These are phyloP conservation scores for Sphagnum fallax DNA, from an alignment of 228 moss, liverwort and hornwort species.

Conservation along the genomic window DNA sequence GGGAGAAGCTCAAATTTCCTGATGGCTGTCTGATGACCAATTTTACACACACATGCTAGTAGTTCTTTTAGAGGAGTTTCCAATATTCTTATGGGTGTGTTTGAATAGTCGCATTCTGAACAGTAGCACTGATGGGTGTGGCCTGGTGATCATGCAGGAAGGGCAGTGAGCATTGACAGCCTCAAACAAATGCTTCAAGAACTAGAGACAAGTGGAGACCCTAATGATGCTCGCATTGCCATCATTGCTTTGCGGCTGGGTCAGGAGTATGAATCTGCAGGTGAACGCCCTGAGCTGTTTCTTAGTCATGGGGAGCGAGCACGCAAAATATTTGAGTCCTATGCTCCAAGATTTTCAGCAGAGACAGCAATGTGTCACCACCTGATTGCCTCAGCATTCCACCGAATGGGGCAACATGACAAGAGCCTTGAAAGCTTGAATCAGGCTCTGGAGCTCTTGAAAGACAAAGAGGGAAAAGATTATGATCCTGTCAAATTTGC, in stretches of 20 bases:
- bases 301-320: slow-evolving; percentile 73
- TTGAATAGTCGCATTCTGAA: not conserved
- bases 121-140: not conserved
- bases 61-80: not conserved
- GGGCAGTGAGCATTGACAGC: slow-evolving; percentile 39
- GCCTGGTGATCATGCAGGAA: slow-evolving; percentile 19
- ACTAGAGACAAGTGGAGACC: slow-evolving; percentile 31
- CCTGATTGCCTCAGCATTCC: slow-evolving; percentile 64
- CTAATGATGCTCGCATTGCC: slow-evolving; percentile 45
- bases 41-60: not conserved
- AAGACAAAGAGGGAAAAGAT: slow-evolving; percentile 53
- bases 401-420: slow-evolving; percentile 61
- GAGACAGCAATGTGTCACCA: slow-evolving; percentile 84
- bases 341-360: slow-evolving; percentile 37
- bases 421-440: slow-evolving; percentile 45
- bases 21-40: not conserved
- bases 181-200: slow-evolving; percentile 47
- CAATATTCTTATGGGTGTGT: no score
- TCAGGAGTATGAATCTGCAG: slow-evolving; percentile 75
- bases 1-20: not conserved
- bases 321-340: slow-evolving; percentile 43
- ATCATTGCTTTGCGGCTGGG: slow-evolving; percentile 70
- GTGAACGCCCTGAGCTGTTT: slow-evolving; percentile 53
- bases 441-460: slow-evolving; percentile 42
- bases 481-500: slow-evolving; percentile 68